phyloP scores from a whole-genome alignment of 2,329 filamentous ascomycete species.

The Ciborinia camelliae region DNA sequence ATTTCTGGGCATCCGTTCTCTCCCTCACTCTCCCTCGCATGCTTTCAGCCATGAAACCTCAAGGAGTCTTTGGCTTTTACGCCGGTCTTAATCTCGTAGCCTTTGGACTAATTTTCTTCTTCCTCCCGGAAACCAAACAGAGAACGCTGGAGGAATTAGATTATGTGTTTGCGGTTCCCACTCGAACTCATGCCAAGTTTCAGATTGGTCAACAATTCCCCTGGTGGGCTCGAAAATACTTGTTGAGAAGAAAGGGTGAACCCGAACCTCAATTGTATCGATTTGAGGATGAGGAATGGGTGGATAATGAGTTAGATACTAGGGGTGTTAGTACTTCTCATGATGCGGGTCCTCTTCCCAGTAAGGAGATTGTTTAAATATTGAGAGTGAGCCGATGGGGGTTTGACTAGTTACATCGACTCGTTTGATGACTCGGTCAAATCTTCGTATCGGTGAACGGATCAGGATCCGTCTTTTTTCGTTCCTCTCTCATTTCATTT shows the following conservation, averaged over 20 bases:
- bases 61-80: conserved; percentile 52
- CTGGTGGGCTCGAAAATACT: conserved; percentile 25
- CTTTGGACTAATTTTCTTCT: conserved; percentile 54
- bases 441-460: neutral
- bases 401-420: neutral
- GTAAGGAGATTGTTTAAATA: conserved; percentile 6
- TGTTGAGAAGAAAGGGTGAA: conserved; percentile 36
- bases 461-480: neutral
- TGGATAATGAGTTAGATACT: conserved; percentile 1
- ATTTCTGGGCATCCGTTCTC: conserved; percentile 59
- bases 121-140: conserved; percentile 57
- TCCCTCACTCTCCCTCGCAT: conserved; percentile 48
- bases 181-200: conserved; percentile 34
- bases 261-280: conserved; percentile 9
- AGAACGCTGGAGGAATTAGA: conserved; percentile 37
- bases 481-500: neutral
- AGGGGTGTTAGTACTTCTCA: conserved; percentile 6
- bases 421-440: too few relatives aligned
- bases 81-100: conserved; percentile 54
- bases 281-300: conserved; percentile 19
- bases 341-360: neutral
- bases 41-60: conserved; percentile 24
- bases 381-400: neutral
- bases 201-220: conserved; percentile 34
- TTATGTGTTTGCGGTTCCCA: conserved; percentile 47